Conservation (phyloP, 2,329 filamentous ascomycete genomes). For the Diaporthe batatas region DNA sequence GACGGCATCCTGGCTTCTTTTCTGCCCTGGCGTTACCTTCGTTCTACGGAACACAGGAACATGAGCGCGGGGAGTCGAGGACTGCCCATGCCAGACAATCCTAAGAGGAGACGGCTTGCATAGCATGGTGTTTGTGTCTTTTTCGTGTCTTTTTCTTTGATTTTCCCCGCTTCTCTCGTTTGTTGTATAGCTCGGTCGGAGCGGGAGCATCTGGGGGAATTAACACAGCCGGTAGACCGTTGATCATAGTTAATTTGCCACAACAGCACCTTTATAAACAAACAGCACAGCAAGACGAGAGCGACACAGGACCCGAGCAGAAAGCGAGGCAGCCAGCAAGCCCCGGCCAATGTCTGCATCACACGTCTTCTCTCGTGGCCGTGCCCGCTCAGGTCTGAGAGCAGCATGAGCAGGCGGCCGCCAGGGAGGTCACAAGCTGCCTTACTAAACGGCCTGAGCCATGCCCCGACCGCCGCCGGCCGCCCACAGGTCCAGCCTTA, state of each 20-base stretch:
- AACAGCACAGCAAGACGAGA: not conserved
- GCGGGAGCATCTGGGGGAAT: not conserved
- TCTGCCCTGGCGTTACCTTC: not conserved
- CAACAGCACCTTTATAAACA: conserved; percentile 20
- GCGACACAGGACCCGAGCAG: not conserved
- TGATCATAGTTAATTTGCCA: conserved; percentile 9
- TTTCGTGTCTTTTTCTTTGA: not conserved
- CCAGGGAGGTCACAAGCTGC: conserved; percentile 12
- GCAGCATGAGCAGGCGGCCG: conserved; percentile 13
- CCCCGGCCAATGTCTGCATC: conserved; percentile 9
- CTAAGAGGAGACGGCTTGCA: conserved; percentile 13
- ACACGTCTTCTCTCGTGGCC: conserved; percentile 7
- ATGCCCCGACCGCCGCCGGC: not conserved
- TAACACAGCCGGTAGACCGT: not conserved
- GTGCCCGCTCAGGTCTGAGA: conserved; percentile 3
- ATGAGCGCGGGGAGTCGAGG: not conserved
- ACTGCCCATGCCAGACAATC: not conserved
- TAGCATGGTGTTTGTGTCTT: conserved; percentile 25
- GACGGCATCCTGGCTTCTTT: not conserved
- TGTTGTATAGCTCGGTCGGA: not conserved
- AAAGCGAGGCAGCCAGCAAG: not conserved
- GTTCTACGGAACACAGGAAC: no score
- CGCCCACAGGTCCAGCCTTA: not conserved
- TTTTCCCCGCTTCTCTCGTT: not conserved
- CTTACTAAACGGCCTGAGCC: conserved; percentile 24